Conservation (phyloP, 2,329 filamentous ascomycete genomes). For the Colletotrichum plurivorum region DNA sequence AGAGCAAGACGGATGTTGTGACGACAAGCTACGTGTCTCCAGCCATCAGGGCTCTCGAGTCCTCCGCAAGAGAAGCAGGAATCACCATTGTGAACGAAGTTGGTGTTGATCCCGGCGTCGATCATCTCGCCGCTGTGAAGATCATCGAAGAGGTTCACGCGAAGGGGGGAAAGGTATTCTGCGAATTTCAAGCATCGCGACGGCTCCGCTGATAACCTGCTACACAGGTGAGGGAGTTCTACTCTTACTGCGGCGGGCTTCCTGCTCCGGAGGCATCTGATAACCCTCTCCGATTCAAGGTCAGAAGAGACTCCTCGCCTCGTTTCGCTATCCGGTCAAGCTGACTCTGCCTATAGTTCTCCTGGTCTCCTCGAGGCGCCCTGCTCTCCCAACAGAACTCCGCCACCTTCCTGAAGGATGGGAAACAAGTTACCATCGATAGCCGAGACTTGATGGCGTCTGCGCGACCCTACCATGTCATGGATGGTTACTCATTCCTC, state of each 20-base stretch:
- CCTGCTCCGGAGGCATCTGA: slow-evolving; percentile 70
- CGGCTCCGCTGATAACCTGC: not conserved
- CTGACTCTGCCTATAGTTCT: slow-evolving; percentile 60
- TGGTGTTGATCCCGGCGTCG: slow-evolving; percentile 64
- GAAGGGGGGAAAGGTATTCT: slow-evolving; percentile 70
- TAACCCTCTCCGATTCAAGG: slow-evolving; percentile 78
- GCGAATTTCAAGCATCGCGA: no score
- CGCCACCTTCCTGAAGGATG: slow-evolving; percentile 75
- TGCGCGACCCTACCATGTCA: slow-evolving; percentile 77
- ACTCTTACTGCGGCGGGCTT: slow-evolving; percentile 77
- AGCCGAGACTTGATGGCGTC: slow-evolving; percentile 72
- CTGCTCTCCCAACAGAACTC: slow-evolving; percentile 76
- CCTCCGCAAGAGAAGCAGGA: slow-evolving; percentile 73
- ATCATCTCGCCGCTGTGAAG: slow-evolving; percentile 70
- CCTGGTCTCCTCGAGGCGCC: slow-evolving; percentile 75
- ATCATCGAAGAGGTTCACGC: slow-evolving; percentile 77
- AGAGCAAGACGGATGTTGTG: slow-evolving; percentile 79
- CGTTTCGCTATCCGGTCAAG: no score
- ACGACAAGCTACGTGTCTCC: slow-evolving; percentile 83
- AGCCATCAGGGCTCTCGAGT: slow-evolving; percentile 77
- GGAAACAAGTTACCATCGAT: slow-evolving; percentile 62
- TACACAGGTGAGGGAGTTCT: slow-evolving; percentile 68
- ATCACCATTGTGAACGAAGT: slow-evolving; percentile 84
- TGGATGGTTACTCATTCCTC: slow-evolving; percentile 71
- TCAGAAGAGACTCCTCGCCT: no score